These are phyloP conservation scores for Colletotrichum sp. DNA, from an alignment of 2,329 filamentous ascomycete genomes.

Conservation along the genomic window DNA sequence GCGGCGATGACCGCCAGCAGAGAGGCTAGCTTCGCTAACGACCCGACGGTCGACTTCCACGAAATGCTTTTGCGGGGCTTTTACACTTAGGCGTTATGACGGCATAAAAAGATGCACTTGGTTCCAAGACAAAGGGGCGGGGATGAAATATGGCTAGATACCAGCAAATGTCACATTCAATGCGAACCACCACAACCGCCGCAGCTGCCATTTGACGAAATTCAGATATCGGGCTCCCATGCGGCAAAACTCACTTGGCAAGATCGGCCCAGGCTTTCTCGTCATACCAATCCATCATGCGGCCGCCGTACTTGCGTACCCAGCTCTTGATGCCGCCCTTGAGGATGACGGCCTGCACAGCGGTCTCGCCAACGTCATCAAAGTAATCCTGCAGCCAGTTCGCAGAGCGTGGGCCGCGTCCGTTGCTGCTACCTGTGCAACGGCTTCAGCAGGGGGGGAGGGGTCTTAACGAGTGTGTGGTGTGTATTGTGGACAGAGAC, in stretches of 20 bases:
- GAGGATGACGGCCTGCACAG: constrained; percentile 52
- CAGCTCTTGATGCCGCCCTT: constrained; percentile 61
- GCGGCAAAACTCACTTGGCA: not conserved
- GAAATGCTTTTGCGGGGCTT: not conserved
- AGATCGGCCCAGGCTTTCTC: constrained; percentile 38
- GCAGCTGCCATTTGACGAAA: not conserved
- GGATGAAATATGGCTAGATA: constrained; percentile 30
- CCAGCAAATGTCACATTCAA: constrained; percentile 25
- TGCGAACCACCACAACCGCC: not conserved
- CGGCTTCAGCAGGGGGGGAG: not conserved
- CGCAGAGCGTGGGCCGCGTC: constrained; percentile 57
- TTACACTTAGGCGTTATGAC: constrained; percentile 19
- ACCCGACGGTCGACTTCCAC: not conserved
- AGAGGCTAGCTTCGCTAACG: constrained; percentile 12
- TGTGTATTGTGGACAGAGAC: not conserved
- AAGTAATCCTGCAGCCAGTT: constrained; percentile 64
- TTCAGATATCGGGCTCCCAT: not conserved
- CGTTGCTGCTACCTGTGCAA: constrained; percentile 51
- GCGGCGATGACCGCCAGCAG: constrained; percentile 59
- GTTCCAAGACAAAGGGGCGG: constrained; percentile 7
- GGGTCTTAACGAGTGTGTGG: not conserved
- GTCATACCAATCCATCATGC: constrained; percentile 57
- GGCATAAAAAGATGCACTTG: constrained; percentile 16
- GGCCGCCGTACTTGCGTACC: constrained; percentile 52
- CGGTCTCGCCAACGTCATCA: constrained; percentile 45